These are phyloP conservation scores for Aspergillus arachidicola DNA, from an alignment of 2,329 filamentous ascomycete species.

Conservation along the genomic window DNA sequence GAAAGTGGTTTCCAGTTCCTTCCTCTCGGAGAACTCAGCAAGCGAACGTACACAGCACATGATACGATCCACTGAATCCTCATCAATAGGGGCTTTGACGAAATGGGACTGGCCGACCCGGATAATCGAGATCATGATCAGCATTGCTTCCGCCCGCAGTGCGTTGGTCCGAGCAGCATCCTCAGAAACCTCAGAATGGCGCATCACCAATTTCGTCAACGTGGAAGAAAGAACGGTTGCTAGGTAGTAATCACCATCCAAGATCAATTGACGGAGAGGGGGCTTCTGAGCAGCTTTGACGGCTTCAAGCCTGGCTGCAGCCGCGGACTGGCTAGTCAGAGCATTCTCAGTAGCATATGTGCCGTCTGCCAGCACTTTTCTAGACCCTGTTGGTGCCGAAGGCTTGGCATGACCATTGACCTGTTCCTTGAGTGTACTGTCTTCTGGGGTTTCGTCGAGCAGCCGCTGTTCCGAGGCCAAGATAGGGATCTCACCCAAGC, in stretches of 20 bases:
- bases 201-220: slow-evolving; percentile 96
- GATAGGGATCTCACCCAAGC: slow-evolving; percentile 94
- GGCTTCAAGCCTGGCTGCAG: slow-evolving; percentile 87
- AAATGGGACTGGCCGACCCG: slow-evolving; percentile 98
- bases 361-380: slow-evolving; percentile 91
- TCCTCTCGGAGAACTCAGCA: slow-evolving; percentile 84
- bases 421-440: slow-evolving; percentile 67
- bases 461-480: slow-evolving; percentile 91
- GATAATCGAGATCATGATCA: slow-evolving; percentile 99
- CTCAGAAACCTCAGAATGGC: slow-evolving; percentile 87
- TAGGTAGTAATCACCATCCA: slow-evolving; percentile 96
- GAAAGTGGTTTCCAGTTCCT: slow-evolving; percentile 89
- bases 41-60: slow-evolving; percentile 96
- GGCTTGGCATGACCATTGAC: slow-evolving; percentile 79
- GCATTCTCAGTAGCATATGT: slow-evolving; percentile 98
- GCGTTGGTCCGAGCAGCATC: slow-evolving; percentile 89
- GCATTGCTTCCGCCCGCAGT: slow-evolving; percentile 93
- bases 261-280: slow-evolving; percentile 87
- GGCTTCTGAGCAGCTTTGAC: slow-evolving; percentile 98
- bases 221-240: slow-evolving; percentile 94
- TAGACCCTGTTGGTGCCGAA: slow-evolving; percentile 76
- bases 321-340: slow-evolving; percentile 87
- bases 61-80: slow-evolving; percentile 96
- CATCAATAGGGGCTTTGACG: slow-evolving; percentile 94
- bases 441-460: slow-evolving; percentile 77